Evolutionary conservation across 1,139 yeast species (phyloP), one percentile per base, ranked within the genome.

Genomic region (Scheffersomyces insectosa): DNA sequence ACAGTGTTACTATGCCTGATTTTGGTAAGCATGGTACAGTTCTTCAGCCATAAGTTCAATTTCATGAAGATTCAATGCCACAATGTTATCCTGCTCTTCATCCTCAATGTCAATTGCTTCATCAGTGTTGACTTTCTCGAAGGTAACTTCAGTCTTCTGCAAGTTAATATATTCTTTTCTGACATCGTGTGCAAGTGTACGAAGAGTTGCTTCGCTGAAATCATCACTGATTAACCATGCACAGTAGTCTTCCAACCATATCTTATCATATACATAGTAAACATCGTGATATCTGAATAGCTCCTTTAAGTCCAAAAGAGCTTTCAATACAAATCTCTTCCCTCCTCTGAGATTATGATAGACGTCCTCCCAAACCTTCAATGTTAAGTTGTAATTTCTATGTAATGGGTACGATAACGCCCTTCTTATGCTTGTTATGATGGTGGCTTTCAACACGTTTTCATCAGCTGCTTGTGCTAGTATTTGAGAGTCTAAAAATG

Each of bases 201-300:
- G 68, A 10, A 91, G 53, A 7, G 74, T 75, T 11, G 58, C 61
- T 46, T 79, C 83, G 33, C 63, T 60, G 20, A 84, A 74, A 33
- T 65, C 67, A 46, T 82, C 83, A 47, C 79, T 70, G 39, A 90
- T 80, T 15, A 88, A 61, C 96, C 96, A 93, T 4, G 86, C 72
- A 43, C 89, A 75, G 51, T 90, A 71, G 60, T 93, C 98, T 55
- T 88, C 93, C 10, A 91, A 57, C 74, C 90, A 77, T 2, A 91
- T 77, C 56, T 82, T 83, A 55, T 88, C 88, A 62, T 93, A 93
- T 8, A 89, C 91, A 56, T 87, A 87, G 60, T 90, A 90, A n/a
- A 86, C 78, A 52, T 91, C 97, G 57, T 88, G 93, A 53, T 70
- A 84, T 45, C 97, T 76, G 62, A 90, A 90, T n/a, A 86, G 65